A percentile compares a stretch with the other conserved stretches of the same genome.
Conservation (phyloP, 257 asterid genomes). For the Eustoma russellianum region DNA sequence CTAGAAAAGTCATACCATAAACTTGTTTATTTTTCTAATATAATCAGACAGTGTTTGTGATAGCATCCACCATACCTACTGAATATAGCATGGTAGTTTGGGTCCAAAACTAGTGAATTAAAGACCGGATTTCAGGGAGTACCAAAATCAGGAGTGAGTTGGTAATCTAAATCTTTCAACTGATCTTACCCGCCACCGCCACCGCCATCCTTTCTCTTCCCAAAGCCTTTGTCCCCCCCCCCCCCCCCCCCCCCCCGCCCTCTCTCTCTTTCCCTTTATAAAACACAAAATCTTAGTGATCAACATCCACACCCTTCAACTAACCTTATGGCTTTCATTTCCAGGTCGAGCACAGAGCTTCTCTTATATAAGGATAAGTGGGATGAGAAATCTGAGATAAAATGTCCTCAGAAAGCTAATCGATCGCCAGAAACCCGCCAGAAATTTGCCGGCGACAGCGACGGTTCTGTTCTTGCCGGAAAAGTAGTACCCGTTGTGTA, state of each 20-base stretch:
- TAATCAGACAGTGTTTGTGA: neutral
- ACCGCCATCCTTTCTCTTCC: neutral
- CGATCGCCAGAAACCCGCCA: conserved; percentile 8
- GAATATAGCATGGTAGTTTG: neutral
- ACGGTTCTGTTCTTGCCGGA: neutral
- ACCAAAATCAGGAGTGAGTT: conserved; percentile 11
- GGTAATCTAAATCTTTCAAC: neutral
- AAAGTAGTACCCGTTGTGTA: conserved; percentile 24
- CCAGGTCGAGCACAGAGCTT: conserved; percentile 22
- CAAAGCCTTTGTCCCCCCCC: conserved; percentile 8
- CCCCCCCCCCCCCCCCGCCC: neutral
- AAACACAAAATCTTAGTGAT: neutral
- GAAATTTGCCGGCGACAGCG: no score
- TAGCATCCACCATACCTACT: neutral
- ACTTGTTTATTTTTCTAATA: no score
- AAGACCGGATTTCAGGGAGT: conserved; percentile 15
- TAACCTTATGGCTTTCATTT: conserved; percentile 8
- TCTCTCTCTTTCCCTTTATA: neutral
- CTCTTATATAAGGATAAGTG: conserved; percentile 15
- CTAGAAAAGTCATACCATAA: no score
- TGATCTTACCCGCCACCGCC: conserved; percentile 17
- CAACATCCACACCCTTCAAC: no score
- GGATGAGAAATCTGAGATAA: conserved; percentile 6
- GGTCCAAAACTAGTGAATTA: neutral
- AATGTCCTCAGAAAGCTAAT: conserved; percentile 12